phyloP scores from a whole-genome alignment of 257 asterid species.

The Solanum bulbocastanum region DNA sequence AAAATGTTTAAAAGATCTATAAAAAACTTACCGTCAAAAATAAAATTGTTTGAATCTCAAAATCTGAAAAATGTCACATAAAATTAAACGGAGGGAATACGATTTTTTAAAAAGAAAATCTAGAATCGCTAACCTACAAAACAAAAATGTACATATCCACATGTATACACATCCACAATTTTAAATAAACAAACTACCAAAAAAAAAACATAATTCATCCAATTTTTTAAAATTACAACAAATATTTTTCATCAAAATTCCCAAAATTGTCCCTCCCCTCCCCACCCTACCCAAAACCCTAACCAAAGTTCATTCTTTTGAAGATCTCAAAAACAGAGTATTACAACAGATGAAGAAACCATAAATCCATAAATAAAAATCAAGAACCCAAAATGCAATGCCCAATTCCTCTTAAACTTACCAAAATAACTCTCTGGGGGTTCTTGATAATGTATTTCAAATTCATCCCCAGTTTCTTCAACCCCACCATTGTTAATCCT shows the following conservation, averaged over 20 bases:
- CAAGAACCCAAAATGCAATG: constrained; percentile 77
- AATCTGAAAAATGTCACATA: fast-evolving
- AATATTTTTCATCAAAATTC: neutral
- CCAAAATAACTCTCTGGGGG: constrained; percentile 92
- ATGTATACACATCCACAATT: neutral
- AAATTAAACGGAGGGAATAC: no score
- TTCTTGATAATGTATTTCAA: constrained; percentile 81
- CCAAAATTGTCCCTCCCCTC: neutral
- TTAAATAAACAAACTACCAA: neutral
- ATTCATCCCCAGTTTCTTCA: constrained; percentile 29
- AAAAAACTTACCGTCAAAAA: no score
- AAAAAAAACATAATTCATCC: neutral
- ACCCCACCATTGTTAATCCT: constrained; percentile 33
- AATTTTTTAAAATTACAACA: neutral
- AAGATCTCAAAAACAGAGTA: constrained; percentile 45
- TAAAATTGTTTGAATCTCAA: fast-evolving
- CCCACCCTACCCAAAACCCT: neutral
- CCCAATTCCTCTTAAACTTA: constrained; percentile 95
- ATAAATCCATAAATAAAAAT: constrained; percentile 70
- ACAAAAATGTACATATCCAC: neutral
- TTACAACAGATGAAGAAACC: constrained; percentile 81
- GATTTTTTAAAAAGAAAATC: neutral
- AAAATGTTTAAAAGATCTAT: no score
- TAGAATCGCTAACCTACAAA: neutral
- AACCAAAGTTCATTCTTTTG: neutral